These are phyloP conservation scores for Pseudozyma tsukubaensis DNA, from an alignment of 1,284 basidiomycete species.

Conservation along the genomic window DNA sequence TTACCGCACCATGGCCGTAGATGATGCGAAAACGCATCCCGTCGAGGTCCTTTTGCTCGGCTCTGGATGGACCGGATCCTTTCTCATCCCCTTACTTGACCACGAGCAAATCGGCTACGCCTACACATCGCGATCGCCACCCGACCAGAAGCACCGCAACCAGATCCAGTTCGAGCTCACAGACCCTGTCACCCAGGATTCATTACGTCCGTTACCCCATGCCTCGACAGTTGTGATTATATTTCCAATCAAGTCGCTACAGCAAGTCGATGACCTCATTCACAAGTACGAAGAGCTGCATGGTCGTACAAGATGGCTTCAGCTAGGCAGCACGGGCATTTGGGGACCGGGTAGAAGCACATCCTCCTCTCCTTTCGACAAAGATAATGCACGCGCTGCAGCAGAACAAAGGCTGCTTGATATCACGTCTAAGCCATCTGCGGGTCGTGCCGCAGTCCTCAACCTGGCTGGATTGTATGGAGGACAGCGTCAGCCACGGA, in stretches of 20 bases:
- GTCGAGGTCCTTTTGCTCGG: conserved; percentile 77
- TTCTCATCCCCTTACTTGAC: conserved; percentile 74
- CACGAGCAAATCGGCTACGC: conserved; percentile 62
- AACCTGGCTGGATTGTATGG: conserved; percentile 61
- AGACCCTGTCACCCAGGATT: conserved; percentile 60
- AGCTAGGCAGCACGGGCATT: conserved; percentile 61
- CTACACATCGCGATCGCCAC: conserved; percentile 73
- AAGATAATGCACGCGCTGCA: conserved; percentile 29
- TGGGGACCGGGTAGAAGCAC: conserved; percentile 45
- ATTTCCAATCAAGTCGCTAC: conserved; percentile 70
- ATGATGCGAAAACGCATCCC: conserved; percentile 1
- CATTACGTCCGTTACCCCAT: conserved; percentile 73
- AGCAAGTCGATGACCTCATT: conserved; percentile 50
- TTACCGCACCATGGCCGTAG: no score
- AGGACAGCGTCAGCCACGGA: conserved; percentile 42
- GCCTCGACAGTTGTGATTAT: conserved; percentile 76
- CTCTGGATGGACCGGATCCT: conserved; percentile 78
- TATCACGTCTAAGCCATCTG: conserved; percentile 13
- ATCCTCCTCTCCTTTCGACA: conserved; percentile 45
- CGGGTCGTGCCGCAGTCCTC: conserved; percentile 37
- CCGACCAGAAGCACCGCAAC: conserved; percentile 54
- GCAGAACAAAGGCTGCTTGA: conserved; percentile 46
- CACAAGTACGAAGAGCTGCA: conserved; percentile 43
- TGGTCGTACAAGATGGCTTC: conserved; percentile 48
- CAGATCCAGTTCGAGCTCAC: conserved; percentile 67